Evolutionary conservation across 2,329 filamentous ascomycete genomes (phyloP).

Genomic region (Sporothrix mexicana): DNA sequence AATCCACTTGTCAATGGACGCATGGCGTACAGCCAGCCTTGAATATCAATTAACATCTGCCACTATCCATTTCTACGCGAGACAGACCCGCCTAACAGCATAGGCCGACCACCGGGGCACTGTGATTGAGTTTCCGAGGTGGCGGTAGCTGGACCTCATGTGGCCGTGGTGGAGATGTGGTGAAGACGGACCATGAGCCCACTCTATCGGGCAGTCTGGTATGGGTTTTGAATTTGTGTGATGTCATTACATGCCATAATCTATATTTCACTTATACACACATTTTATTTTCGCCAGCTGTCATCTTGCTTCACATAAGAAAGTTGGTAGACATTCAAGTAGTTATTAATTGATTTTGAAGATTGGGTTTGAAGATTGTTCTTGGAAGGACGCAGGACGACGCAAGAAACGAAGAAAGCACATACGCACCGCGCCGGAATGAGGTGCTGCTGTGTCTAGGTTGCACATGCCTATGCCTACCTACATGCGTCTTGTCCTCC

Average conservation of each 20-base stretch:
- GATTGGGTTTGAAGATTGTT: no score
- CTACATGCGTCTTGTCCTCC: conserved; percentile 20
- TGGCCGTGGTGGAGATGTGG: background rate
- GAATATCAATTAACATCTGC: background rate
- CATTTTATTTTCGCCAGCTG: no score
- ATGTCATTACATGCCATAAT: conserved; percentile 3
- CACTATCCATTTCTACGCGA: conserved; percentile 5
- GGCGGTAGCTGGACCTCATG: background rate
- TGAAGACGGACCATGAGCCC: background rate
- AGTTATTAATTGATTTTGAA: no score
- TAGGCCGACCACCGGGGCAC: background rate
- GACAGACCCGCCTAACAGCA: background rate
- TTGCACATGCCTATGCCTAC: conserved; percentile 13
- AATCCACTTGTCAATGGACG: background rate
- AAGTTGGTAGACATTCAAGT: no score
- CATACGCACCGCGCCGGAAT: background rate
- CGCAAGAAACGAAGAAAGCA: no score
- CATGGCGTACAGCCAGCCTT: background rate
- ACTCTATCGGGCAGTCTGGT: background rate
- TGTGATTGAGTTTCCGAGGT: background rate
- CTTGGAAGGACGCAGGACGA: background rate
- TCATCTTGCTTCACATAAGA: no score
- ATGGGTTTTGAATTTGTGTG: background rate
- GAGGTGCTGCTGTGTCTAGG: background rate
- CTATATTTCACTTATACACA: background rate